phyloP scores from a whole-genome alignment of 352 stramenopile genomes.

The Pilasporangium apinafurcum region DNA sequence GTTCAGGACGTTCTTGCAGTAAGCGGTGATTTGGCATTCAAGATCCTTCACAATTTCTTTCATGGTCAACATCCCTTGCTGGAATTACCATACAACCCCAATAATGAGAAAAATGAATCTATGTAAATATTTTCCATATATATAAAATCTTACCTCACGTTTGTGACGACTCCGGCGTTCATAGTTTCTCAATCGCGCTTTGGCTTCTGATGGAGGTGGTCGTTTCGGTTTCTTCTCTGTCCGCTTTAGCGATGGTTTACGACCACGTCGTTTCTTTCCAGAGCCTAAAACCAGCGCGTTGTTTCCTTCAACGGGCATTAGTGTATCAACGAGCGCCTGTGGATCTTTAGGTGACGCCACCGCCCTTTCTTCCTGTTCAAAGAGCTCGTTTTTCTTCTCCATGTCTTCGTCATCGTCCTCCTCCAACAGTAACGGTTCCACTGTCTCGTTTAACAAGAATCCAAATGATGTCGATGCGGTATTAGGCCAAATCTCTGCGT shows the following conservation, averaged over 20 bases:
- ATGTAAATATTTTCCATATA: background rate
- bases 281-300: background rate
- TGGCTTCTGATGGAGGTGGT: slow-evolving; percentile 22
- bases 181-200: slow-evolving; percentile 43
- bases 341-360: too few species aligned
- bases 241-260: slow-evolving; percentile 26
- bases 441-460: background rate
- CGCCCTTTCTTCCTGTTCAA: too few species aligned
- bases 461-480: background rate
- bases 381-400: background rate
- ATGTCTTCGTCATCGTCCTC: background rate
- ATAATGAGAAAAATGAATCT: background rate
- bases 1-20: slow-evolving; percentile 16
- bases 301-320: background rate
- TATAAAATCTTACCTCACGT: slow-evolving; percentile 27
- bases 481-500: slow-evolving; percentile 7
- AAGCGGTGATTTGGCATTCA: slow-evolving; percentile 21
- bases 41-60: slow-evolving; percentile 32
- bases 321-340: too few species aligned
- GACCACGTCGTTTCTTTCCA: slow-evolving; percentile 28
- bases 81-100: slow-evolving; percentile 1
- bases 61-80: slow-evolving; percentile 51
- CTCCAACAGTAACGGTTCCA: background rate
- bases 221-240: slow-evolving; percentile 33
- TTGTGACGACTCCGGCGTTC: slow-evolving; percentile 49